Evolutionary conservation across 2,329 filamentous ascomycete species (phyloP), one percentile per base, ranked within the genome.

Genomic region (Mycocentrospora acerina): DNA sequence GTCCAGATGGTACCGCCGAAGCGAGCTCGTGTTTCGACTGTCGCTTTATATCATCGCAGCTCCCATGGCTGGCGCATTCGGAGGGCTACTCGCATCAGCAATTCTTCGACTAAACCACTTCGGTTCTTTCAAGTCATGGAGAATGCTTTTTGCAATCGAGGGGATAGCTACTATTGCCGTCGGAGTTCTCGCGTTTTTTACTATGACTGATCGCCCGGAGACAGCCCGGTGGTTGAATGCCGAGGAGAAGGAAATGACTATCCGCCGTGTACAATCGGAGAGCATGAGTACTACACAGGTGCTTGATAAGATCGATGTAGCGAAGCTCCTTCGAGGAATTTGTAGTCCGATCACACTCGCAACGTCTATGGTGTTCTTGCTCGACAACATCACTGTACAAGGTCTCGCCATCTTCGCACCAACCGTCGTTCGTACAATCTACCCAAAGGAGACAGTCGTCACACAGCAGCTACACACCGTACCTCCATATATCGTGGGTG

Each of bases 101-200:
- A 88, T 88, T 46, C 71, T 87, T 13, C 80, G 69, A 2, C 71
- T 88, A 2, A 67, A 77, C 36, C 62, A 71, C 41, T 80, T 86
- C 44, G 82, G 80, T 6, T 60, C 69, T 4, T 63, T 86, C 0
- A 69, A 68, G 16, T 67, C 64, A 4, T 88, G 84, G 84, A 71
- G 82, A 6, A 85, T 86, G 82, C 85, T 87, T 35, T 87, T 87
- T 37, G 77, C 75, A 3, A 80, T 87, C n/a, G 84, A 87, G 58
- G 84, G 84, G 13, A 79, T 86, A 51, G 78, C 85, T 47, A 82
- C 79, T 1, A 71, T 69, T 43, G 71, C 72, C 0, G 61, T 87
- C 0, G 73, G 76, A 0, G n/a, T 86, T 2, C 69, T 87, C 24
- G 66, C 77, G 1, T 85, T 86, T 59, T 48, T 82, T 51, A 83